Evolutionary conservation across 768 basidiomycete species (phyloP).

Genomic region (Podaxis carcinomalis): DNA sequence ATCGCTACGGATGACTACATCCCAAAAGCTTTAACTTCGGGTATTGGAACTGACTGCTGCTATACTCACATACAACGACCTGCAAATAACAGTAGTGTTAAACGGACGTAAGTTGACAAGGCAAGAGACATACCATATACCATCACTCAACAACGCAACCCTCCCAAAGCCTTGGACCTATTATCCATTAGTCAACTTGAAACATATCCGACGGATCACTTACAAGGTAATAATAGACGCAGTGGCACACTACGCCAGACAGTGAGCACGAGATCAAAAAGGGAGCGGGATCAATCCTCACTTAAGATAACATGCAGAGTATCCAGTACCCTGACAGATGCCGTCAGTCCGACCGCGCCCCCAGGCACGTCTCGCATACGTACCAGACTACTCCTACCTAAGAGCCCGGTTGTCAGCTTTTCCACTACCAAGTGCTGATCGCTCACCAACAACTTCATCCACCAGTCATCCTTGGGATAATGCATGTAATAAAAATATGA

Average conservation of each 20-base stretch:
- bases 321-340: constrained; percentile 32
- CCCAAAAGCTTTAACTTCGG: background rate
- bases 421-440: background rate
- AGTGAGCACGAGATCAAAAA: background rate
- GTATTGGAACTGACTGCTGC: background rate
- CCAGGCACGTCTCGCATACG: constrained; percentile 12
- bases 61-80: constrained; percentile 33
- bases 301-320: constrained; percentile 37
- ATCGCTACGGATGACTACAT: constrained; percentile 31
- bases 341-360: background rate
- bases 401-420: background rate
- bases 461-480: constrained; percentile 32
- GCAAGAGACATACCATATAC: constrained; percentile 31
- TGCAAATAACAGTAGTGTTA: constrained; percentile 5
- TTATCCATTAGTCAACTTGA: background rate
- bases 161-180: constrained; percentile 38
- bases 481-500: constrained; percentile 38
- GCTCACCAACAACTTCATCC: constrained; percentile 32
- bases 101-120: background rate
- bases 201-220: background rate
- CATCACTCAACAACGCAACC: constrained; percentile 22
- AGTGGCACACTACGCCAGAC: constrained; percentile 33
- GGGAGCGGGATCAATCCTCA: constrained; percentile 17
- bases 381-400: constrained; percentile 34
- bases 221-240: constrained; percentile 40